Percentiles rank a stretch among this genome's conserved stretches.
phyloP scores from a whole-genome alignment of 257 asterid genomes.

The Penstemon barbatus region DNA sequence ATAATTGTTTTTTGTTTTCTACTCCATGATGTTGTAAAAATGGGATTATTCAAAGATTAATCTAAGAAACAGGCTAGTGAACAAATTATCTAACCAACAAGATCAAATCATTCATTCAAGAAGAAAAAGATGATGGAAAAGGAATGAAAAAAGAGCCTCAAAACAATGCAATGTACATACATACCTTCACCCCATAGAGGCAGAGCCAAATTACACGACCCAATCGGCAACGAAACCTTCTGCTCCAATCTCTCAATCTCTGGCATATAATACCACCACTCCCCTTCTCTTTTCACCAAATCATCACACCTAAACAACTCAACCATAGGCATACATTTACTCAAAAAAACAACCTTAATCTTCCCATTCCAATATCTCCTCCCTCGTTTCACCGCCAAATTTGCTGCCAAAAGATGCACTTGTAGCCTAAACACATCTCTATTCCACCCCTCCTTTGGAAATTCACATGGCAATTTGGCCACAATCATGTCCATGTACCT shows the following conservation, averaged over 20 bases:
- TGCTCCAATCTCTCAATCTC: conserved; percentile 54
- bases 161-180: background rate
- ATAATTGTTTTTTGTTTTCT: no score
- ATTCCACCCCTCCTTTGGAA: conserved; percentile 59
- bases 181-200: conserved; percentile 94
- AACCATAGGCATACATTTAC: conserved; percentile 73
- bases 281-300: conserved; percentile 58
- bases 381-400: conserved; percentile 61
- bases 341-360: conserved; percentile 65
- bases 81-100: no score
- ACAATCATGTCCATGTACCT: conserved; percentile 62
- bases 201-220: conserved; percentile 83
- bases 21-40: no score
- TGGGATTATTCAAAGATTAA: no score
- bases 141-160: background rate
- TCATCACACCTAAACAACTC: conserved; percentile 86
- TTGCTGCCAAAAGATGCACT: conserved; percentile 68
- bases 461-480: conserved; percentile 66
- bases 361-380: conserved; percentile 50
- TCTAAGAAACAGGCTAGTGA: no score
- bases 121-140: background rate
- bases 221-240: conserved; percentile 73
- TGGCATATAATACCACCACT: conserved; percentile 80
- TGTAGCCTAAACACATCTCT: conserved; percentile 83
- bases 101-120: background rate